phyloP scores from a whole-genome alignment of 139 green algal genomes.

The Mesotaenium endlicherianum region DNA sequence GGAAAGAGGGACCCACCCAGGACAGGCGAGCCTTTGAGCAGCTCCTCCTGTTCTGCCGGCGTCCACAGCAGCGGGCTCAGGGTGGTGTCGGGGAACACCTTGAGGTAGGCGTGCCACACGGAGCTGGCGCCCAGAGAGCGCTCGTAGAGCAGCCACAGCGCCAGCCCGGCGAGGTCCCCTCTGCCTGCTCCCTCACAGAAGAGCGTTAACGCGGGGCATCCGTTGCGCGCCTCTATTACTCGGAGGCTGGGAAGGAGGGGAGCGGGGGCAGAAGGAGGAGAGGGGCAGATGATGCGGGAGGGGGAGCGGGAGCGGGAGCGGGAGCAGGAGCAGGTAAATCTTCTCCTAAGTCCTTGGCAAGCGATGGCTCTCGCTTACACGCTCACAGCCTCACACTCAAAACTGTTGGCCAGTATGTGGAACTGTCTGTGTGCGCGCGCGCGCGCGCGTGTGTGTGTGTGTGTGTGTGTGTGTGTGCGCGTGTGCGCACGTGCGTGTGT shows the following conservation, averaged over 20 bases:
- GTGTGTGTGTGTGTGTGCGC: no score
- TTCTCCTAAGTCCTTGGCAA: background rate
- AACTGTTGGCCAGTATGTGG: no score
- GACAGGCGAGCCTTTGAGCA: constrained; percentile 46
- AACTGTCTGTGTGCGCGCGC: no score
- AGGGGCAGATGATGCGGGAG: background rate
- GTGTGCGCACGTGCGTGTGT: no score
- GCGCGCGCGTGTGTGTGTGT: no score
- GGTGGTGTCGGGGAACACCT: constrained; percentile 48
- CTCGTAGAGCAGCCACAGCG: constrained; percentile 85
- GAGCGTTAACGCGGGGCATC: background rate
- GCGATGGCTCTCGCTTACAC: background rate
- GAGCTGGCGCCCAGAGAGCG: constrained; percentile 50
- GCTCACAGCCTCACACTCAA: no score
- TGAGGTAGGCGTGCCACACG: constrained; percentile 48
- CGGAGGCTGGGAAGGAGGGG: background rate
- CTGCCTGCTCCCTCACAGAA: constrained; percentile 33
- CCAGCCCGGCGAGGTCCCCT: constrained; percentile 77
- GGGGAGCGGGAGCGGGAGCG: background rate
- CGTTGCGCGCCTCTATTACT: background rate
- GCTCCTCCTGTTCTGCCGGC: constrained; percentile 19
- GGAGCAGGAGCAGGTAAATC: background rate
- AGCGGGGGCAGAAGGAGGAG: background rate
- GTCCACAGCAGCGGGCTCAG: constrained; percentile 47
- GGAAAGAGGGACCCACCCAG: background rate